Evolutionary conservation across 2,329 filamentous ascomycete genomes (phyloP).

Genomic region (Aspergillus hiratsukae): DNA sequence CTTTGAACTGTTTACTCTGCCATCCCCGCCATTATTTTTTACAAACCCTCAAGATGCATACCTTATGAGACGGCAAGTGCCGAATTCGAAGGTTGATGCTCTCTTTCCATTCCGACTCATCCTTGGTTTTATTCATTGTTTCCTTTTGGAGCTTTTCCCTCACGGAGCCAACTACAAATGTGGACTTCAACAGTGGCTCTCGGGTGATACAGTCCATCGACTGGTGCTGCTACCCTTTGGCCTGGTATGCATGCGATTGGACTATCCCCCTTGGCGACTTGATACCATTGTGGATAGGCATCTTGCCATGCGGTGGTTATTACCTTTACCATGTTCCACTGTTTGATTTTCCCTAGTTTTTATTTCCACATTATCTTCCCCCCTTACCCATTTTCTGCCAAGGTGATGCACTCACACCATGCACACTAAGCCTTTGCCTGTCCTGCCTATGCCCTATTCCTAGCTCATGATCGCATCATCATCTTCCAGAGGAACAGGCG

Average conservation of each 20-base stretch:
- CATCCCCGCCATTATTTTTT: not conserved
- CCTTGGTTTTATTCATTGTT: not conserved
- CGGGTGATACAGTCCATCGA: not conserved
- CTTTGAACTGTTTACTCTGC: not conserved
- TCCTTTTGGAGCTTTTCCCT: not conserved
- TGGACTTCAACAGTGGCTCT: not conserved
- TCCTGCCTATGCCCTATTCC: not conserved
- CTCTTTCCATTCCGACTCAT: not conserved
- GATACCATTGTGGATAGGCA: not conserved
- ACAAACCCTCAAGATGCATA: not conserved
- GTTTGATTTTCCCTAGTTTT: slow-evolving; percentile 1
- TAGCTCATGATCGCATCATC: not conserved
- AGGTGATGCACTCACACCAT: not conserved
- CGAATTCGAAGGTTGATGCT: not conserved
- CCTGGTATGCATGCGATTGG: not conserved
- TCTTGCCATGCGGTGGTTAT: not conserved
- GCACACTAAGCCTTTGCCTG: not conserved
- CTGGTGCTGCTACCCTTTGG: not conserved
- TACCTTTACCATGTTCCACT: not conserved
- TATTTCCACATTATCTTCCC: slow-evolving; percentile 3
- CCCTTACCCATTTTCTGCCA: not conserved
- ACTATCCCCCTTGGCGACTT: not conserved
- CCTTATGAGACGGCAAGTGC: not conserved
- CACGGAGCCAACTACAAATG: not conserved
- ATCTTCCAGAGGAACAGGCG: not conserved